Evolutionary conservation across 371 early-diverging fungal genomes (phyloP).

Genomic region (Chytridium lagenaria): DNA sequence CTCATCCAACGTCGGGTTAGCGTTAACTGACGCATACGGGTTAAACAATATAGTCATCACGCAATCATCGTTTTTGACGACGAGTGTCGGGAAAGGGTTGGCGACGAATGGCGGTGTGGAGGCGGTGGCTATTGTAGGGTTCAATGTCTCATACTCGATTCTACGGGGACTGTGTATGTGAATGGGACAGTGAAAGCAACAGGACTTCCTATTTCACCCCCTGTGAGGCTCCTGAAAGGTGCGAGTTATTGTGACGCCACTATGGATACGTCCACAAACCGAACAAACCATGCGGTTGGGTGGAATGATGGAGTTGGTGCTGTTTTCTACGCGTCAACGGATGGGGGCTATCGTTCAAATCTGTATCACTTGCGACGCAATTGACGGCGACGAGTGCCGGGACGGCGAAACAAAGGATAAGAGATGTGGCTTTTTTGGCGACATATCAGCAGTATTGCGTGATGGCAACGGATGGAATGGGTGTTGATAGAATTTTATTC

Average conservation of each 20-base stretch:
- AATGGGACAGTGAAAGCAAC: not conserved
- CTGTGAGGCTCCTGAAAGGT: not conserved
- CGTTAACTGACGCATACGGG: not conserved
- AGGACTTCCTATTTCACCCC: not conserved
- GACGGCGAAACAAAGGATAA: not conserved
- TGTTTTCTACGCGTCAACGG: not conserved
- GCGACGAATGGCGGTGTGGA: not conserved
- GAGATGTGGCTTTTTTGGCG: not conserved
- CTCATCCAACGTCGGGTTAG: not conserved
- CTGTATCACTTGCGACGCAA: not conserved
- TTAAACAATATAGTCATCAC: not conserved
- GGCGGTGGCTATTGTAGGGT: not conserved
- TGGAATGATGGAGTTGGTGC: not conserved
- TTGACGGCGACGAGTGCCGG: not conserved
- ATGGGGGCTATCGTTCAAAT: not conserved
- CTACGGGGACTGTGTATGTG: not conserved
- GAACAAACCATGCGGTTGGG: not conserved
- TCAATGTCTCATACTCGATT: not conserved
- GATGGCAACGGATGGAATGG: not conserved
- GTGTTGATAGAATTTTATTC: not conserved
- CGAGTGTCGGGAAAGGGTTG: not conserved
- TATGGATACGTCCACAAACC: not conserved
- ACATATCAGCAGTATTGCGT: not conserved
- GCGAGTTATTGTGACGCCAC: not conserved
- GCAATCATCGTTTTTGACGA: not conserved